Evolutionary conservation across 140 eudicot species (phyloP), one percentile per base, ranked within the genome.

Genomic region (Stevia rebaudiana): DNA sequence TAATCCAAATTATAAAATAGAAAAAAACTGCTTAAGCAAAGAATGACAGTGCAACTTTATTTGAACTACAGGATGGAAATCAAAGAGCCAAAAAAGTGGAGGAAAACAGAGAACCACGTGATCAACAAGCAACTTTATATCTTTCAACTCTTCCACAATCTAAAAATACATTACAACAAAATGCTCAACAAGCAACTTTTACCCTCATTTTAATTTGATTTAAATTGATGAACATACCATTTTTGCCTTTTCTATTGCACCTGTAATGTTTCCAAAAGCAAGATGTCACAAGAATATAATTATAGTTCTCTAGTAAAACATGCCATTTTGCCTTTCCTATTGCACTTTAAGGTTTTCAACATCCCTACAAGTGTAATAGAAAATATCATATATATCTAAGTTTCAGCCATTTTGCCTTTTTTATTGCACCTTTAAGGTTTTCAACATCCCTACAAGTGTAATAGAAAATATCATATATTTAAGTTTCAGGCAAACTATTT

Each of bases 371-470:
- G 16, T 67, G 95, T 3, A 55, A 40, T 56, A 21, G 90, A 62
- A 58, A 85, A 17, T 71, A 80, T n/a, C n/a, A n/a, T n/a, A n/a
- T n/a, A n/a, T n/a, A n/a, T n/a, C n/a, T n/a, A n/a, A n/a, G n/a
- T n/a, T 80, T 85, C 94, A 13, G 98, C 96, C 46, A 92, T 74
- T 74, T 87, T 95, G 60, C 88, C 78, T 79, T 92, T 96, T 79
- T 54, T 92, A 96, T 80, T 92, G 98, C 98, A 92, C 88, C 81
- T n/a, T n/a, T n/a, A n/a, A n/a, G n/a, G n/a, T n/a, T n/a, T n/a
- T 92, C 98, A 56, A 92, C 92, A 78, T 87, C 95, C 84, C 98
- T 92, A 63, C 21, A 21, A 52, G 61, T 33, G 25, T 50, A 33
- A 22, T 60, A 19, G 57, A 33, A 36, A 33, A 40, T 41, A 35